phyloP scores from a whole-genome alignment of 2,329 filamentous ascomycete genomes.

The Rhynchosporium secalis region DNA sequence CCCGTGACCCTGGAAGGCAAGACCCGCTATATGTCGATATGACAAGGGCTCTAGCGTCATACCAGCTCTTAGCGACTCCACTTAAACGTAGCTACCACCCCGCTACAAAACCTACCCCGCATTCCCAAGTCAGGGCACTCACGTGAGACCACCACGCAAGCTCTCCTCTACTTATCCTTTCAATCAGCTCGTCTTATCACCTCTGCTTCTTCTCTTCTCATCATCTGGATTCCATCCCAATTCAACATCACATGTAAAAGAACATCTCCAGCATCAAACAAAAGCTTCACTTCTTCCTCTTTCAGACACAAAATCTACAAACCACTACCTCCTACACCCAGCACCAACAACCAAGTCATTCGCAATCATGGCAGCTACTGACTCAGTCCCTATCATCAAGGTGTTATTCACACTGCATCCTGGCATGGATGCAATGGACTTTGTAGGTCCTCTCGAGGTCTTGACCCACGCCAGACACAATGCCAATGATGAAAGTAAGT shows the following conservation, averaged over 20 bases:
- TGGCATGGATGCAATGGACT: slow-evolving; percentile 57
- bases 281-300: slow-evolving; percentile 5
- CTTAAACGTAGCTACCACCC: not conserved
- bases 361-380: slow-evolving; percentile 39
- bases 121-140: slow-evolving; percentile 15
- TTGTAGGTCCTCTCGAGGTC: slow-evolving; percentile 59
- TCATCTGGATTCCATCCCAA: not conserved
- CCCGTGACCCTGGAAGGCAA: slow-evolving; percentile 11
- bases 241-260: not conserved
- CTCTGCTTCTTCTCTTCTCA: not conserved
- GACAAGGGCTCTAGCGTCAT: not conserved
- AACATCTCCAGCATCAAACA: slow-evolving; percentile 20
- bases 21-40: slow-evolving; percentile 9
- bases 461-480: slow-evolving; percentile 55
- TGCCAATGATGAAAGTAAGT: slow-evolving; percentile 51
- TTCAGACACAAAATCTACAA: not conserved
- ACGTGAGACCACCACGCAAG: slow-evolving; percentile 12
- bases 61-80: slow-evolving; percentile 2
- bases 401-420: slow-evolving; percentile 58
- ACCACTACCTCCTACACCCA: slow-evolving; percentile 3
- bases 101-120: slow-evolving; percentile 12
- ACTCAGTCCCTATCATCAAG: slow-evolving; percentile 48
- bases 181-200: not conserved
- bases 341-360: slow-evolving; percentile 20
- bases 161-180: not conserved